Percentiles rank a stretch among this genome's conserved stretches.
Evolutionary conservation across 768 basidiomycete genomes (phyloP).

Genomic region (Udeniomyces megalosporus): DNA sequence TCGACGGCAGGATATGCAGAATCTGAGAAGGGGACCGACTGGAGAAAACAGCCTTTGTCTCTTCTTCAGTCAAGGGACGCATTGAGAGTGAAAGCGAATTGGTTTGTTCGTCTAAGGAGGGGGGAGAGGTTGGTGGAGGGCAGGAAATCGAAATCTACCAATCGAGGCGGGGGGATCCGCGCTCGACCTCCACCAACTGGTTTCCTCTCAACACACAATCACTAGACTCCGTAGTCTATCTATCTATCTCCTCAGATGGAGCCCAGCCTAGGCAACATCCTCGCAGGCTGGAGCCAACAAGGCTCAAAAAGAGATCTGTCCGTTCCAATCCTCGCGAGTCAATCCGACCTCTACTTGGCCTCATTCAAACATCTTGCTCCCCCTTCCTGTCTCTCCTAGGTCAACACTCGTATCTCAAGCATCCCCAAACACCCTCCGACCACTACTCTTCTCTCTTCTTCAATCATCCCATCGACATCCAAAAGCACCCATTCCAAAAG

Average conservation of each 20-base stretch:
- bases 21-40: constrained; percentile 30
- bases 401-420: neutral
- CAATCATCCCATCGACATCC: neutral
- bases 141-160: neutral
- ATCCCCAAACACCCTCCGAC: neutral
- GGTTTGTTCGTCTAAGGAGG: no score
- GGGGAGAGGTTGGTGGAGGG: neutral
- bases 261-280: no score
- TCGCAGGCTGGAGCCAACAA: no score
- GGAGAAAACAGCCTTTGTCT: constrained; percentile 87
- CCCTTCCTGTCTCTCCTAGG: neutral
- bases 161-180: no score
- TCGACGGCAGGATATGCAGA: neutral
- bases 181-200: no score
- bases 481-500: neutral
- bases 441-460: neutral
- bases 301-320: no score
- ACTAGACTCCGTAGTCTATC: no score
- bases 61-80: constrained; percentile 92
- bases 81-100: constrained; percentile 39
- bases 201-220: no score
- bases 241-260: no score
- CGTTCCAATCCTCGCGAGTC: no score
- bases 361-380: neutral
- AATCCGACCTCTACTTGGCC: no score